These are phyloP conservation scores for Aspergillus fumigatus DNA, from an alignment of 2,329 filamentous ascomycete species.

Conservation along the genomic window DNA sequence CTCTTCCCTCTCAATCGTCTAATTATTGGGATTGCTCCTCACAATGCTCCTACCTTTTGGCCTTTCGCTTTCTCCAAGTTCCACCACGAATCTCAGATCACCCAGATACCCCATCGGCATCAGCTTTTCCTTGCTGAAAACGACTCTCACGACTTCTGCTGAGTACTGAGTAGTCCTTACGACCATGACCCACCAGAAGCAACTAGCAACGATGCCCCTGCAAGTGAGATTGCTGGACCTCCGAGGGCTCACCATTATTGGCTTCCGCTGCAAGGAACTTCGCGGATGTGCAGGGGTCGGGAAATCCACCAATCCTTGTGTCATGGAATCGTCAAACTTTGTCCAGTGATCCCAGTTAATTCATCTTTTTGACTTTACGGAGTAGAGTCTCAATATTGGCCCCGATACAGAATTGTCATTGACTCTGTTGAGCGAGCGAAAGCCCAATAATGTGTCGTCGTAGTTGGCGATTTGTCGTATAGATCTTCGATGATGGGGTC, in stretches of 20 bases:
- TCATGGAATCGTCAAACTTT: neutral
- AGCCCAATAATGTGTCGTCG: neutral
- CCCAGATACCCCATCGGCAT: neutral
- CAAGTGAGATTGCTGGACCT: neutral
- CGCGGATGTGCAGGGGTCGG: neutral
- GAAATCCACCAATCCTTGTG: neutral
- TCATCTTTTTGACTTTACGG: neutral
- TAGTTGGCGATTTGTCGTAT: neutral
- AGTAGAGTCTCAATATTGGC: neutral
- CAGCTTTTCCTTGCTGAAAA: neutral
- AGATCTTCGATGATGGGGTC: slow-evolving; percentile 9
- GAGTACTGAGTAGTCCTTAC: neutral
- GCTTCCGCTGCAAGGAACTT: neutral
- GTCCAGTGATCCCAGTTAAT: neutral
- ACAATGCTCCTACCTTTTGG: neutral
- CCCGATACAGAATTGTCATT: neutral
- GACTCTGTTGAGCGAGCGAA: neutral
- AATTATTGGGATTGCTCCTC: no score
- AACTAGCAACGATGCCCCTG: neutral
- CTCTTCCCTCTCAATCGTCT: no score
- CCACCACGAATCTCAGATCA: neutral
- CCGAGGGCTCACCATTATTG: no score
- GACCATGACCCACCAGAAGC: neutral
- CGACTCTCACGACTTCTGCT: neutral
- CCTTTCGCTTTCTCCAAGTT: neutral